A percentile compares a stretch with the other conserved stretches of the same genome.
These are phyloP conservation scores for Sporopachydermia lactativora DNA, from an alignment of 805 yeast genomes.

Conservation along the genomic window DNA sequence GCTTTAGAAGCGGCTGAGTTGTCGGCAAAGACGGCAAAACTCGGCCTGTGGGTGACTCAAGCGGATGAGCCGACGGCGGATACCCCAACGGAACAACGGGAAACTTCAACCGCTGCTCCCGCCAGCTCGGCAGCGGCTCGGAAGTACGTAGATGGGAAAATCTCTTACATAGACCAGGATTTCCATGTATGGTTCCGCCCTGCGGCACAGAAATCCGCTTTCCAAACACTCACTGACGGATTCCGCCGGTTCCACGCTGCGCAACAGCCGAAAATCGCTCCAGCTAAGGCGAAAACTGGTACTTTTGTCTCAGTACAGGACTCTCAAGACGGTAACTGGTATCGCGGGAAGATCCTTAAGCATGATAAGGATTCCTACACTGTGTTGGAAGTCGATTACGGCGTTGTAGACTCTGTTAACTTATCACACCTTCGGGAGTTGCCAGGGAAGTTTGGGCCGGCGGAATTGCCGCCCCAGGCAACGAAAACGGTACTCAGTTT, in stretches of 20 bases:
- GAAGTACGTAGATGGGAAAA: conserved; percentile 21
- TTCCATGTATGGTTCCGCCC: conserved; percentile 11
- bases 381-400: conserved; percentile 50
- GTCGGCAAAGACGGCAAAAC: conserved; percentile 35
- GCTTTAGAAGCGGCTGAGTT: conserved; percentile 50
- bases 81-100: conserved; percentile 9
- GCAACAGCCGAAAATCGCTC: conserved; percentile 8
- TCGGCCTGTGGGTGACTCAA: conserved; percentile 47
- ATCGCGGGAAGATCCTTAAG: conserved; percentile 40
- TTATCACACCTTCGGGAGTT: conserved; percentile 33
- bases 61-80: conserved; percentile 9
- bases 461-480: conserved; percentile 36
- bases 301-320: conserved; percentile 43
- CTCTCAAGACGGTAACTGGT: conserved; percentile 37
- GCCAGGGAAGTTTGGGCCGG: conserved; percentile 32
- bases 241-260: conserved; percentile 5
- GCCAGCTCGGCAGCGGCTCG: conserved; percentile 10
- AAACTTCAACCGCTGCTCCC: conserved; percentile 9
- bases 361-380: conserved; percentile 32
- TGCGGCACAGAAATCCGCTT: not conserved
- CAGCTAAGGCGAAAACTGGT: conserved; percentile 28
- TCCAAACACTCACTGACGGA: not conserved
- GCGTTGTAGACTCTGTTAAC: conserved; percentile 34
- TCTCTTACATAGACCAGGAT: conserved; percentile 16
- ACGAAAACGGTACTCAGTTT: conserved; percentile 38